These are phyloP conservation scores for Rhodotorula paludigena DNA, from an alignment of 768 basidiomycete species.

Conservation along the genomic window DNA sequence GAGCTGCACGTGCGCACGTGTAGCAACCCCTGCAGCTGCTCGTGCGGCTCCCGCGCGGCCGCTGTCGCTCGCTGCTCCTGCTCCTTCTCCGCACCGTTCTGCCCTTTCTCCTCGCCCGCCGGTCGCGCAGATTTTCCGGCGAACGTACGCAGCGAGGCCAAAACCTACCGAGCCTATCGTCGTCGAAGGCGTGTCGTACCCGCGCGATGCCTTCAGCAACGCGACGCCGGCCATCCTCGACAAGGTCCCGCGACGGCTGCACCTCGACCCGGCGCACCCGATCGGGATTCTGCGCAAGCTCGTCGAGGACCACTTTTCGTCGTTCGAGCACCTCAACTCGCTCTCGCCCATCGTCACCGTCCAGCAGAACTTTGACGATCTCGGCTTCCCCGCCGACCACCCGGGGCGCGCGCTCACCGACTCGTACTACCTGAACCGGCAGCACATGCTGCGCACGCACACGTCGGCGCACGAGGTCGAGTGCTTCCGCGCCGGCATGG, in stretches of 20 bases:
- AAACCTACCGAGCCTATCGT: constrained; percentile 14
- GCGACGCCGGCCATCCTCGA: constrained; percentile 76
- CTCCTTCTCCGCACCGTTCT: not conserved
- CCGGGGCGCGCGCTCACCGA: constrained; percentile 85
- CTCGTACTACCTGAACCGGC: constrained; percentile 89
- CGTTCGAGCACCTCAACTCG: constrained; percentile 59
- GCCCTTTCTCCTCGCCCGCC: not conserved
- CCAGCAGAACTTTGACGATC: constrained; percentile 88
- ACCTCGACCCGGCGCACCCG: constrained; percentile 73
- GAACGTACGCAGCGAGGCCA: constrained; percentile 3
- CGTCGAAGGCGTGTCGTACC: constrained; percentile 52
- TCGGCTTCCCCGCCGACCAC: constrained; percentile 88
- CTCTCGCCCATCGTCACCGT: constrained; percentile 81
- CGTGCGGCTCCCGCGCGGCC: not conserved
- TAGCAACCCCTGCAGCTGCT: too few relatives aligned
- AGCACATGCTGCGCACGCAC: constrained; percentile 90
- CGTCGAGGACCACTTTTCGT: constrained; percentile 76
- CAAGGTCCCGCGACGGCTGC: constrained; percentile 70
- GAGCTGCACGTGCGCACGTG: too few relatives aligned
- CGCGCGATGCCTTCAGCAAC: constrained; percentile 75
- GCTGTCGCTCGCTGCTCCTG: not conserved
- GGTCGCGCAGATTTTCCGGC: not conserved
- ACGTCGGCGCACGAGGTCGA: constrained; percentile 98
- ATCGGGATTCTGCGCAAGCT: constrained; percentile 67
- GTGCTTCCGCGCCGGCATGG: constrained; percentile 64